Evolutionary conservation across 345 rosid genomes (phyloP).

Genomic region (Brassica juncea): DNA sequence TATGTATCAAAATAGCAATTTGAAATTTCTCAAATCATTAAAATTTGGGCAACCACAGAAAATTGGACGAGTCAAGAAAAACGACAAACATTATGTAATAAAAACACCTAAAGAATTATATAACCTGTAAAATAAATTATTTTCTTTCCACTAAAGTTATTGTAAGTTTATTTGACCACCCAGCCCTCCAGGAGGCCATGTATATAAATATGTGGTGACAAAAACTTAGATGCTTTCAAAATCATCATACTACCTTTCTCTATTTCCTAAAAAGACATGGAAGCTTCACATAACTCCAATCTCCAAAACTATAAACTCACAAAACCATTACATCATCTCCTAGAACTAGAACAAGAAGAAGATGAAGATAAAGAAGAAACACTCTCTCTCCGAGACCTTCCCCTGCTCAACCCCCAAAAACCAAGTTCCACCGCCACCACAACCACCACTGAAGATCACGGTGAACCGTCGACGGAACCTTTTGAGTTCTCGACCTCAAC

Average conservation of each 20-base stretch:
- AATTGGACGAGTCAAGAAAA: conserved; percentile 1
- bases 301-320: conserved; percentile 29
- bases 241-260: conserved; percentile 2
- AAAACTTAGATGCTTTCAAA: conserved; percentile 15
- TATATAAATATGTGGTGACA: conserved; percentile 24
- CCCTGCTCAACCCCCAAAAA: conserved; percentile 21
- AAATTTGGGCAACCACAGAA: neutral
- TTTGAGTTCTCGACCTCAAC: conserved; percentile 56
- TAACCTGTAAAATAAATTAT: conserved; percentile 10
- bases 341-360: neutral
- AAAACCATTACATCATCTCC: conserved; percentile 14
- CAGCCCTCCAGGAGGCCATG: conserved; percentile 27
- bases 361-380: conserved; percentile 41
- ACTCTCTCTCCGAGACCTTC: conserved; percentile 61
- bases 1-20: neutral
- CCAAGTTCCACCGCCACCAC: conserved; percentile 15
- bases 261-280: conserved; percentile 21
- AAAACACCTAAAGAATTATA: neutral
- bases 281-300: conserved; percentile 18
- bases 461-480: conserved; percentile 40
- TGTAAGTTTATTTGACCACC: conserved; percentile 10
- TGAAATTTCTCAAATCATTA: conserved; percentile 3
- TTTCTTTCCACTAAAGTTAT: neutral
- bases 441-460: conserved; percentile 36
- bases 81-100: neutral